These are phyloP conservation scores for Penicillium vulpinum DNA, from an alignment of 2,329 filamentous ascomycete genomes.

Conservation along the genomic window DNA sequence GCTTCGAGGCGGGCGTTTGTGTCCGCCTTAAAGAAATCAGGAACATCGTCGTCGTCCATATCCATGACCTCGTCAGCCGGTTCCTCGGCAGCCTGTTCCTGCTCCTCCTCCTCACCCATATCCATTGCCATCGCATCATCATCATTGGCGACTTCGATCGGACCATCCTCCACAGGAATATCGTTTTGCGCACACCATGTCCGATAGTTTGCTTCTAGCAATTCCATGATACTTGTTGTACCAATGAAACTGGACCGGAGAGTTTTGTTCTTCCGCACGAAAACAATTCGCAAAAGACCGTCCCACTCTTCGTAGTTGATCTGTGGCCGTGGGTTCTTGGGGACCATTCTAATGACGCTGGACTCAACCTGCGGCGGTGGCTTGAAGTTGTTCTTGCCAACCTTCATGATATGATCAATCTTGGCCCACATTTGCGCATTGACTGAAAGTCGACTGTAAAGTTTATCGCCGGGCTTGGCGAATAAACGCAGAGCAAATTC, in stretches of 20 bases:
- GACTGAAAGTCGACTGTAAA: conserved; percentile 87
- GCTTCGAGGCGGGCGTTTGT: conserved; percentile 36
- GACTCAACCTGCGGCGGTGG: conserved; percentile 91
- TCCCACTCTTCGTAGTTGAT: conserved; percentile 97
- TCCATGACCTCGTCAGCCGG: conserved; percentile 55
- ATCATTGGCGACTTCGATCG: conserved; percentile 35
- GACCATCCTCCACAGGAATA: conserved; percentile 71
- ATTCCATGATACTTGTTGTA: conserved; percentile 74
- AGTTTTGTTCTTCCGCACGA: conserved; percentile 88
- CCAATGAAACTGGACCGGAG: conserved; percentile 78
- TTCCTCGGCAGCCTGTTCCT: conserved; percentile 39
- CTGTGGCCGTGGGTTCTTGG: conserved; percentile 79
- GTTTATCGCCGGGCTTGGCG: conserved; percentile 79
- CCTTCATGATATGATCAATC: conserved; percentile 77
- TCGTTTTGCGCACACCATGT: conserved; percentile 88
- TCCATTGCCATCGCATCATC: conserved; percentile 41
- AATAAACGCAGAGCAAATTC: conserved; percentile 91
- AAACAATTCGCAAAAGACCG: conserved; percentile 77
- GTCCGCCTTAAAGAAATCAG: conserved; percentile 77
- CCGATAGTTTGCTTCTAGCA: conserved; percentile 85
- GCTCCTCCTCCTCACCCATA: conserved; percentile 30
- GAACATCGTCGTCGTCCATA: conserved; percentile 63
- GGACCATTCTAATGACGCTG: conserved; percentile 84
- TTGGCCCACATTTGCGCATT: conserved; percentile 92
- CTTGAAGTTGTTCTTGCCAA: conserved; percentile 94